These are phyloP conservation scores for Phylloporus sp. DNA, from an alignment of 768 basidiomycete species.

Conservation along the genomic window DNA sequence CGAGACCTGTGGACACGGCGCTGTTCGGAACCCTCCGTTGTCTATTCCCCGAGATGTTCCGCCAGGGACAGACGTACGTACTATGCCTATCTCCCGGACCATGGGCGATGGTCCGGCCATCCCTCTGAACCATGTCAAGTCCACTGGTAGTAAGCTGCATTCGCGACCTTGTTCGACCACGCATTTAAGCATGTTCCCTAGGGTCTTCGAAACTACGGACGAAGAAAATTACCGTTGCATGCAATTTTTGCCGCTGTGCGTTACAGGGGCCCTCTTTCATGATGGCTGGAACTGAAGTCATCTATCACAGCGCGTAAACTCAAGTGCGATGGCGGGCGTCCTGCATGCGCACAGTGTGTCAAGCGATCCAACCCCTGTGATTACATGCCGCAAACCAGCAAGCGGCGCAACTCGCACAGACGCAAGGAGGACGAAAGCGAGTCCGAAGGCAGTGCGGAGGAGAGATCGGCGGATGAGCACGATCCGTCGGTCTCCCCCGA, in stretches of 20 bases:
- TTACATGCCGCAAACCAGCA: slow-evolving; percentile 68
- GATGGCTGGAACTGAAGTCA: slow-evolving; percentile 16
- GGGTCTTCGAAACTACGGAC: slow-evolving; percentile 62
- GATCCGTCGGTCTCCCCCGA: slow-evolving; percentile 57
- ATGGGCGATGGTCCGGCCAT: slow-evolving; percentile 33
- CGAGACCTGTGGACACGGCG: slow-evolving; percentile 48
- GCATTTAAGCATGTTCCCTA: slow-evolving; percentile 24
- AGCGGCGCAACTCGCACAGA: slow-evolving; percentile 62
- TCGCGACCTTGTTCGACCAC: slow-evolving; percentile 5
- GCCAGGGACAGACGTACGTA: slow-evolving; percentile 41
- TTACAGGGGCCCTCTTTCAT: slow-evolving; percentile 18
- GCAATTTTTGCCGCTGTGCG: slow-evolving; percentile 89
- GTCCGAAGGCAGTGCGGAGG: slow-evolving; percentile 62
- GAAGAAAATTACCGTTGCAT: slow-evolving; percentile 86
- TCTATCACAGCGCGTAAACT: slow-evolving; percentile 66
- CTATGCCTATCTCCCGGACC: slow-evolving; percentile 37
- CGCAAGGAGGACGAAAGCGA: slow-evolving; percentile 56
- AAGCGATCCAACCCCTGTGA: slow-evolving; percentile 77
- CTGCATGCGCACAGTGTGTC: slow-evolving; percentile 76
- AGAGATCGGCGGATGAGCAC: slow-evolving; percentile 47
- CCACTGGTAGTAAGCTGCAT: slow-evolving; percentile 35
- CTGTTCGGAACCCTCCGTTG: slow-evolving; percentile 42
- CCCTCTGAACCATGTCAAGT: slow-evolving; percentile 29
- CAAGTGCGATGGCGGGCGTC: slow-evolving; percentile 83
- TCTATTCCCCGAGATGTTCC: slow-evolving; percentile 44